A percentile compares a stretch with the other conserved stretches of the same genome.
phyloP scores from a whole-genome alignment of 2,329 filamentous ascomycete genomes.

The Paecilomyces sp. region DNA sequence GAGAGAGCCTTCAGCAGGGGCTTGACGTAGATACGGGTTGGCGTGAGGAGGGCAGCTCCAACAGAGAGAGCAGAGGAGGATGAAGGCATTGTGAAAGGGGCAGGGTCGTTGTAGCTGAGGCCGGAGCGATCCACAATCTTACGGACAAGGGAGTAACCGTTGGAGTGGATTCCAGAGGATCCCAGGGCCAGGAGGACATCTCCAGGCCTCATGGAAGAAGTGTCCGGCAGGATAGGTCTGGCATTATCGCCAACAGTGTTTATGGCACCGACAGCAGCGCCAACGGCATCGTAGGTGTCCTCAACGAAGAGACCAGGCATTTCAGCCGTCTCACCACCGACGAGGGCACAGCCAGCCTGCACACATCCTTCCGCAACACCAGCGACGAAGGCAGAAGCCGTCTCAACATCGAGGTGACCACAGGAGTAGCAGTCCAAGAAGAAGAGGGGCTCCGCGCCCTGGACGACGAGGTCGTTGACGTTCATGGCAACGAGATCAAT shows the following conservation, averaged over 20 bases:
- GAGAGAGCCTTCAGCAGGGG: conserved; percentile 61
- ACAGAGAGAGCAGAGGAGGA: conserved; percentile 45
- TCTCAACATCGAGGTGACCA: conserved; percentile 71
- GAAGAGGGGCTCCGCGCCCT: conserved; percentile 89
- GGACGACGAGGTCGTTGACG: conserved; percentile 94
- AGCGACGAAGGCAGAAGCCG: conserved; percentile 78
- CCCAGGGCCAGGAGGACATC: conserved; percentile 81
- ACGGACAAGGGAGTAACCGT: conserved; percentile 94
- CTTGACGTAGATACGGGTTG: conserved; percentile 90
- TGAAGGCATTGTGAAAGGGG: conserved; percentile 62
- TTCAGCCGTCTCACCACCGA: conserved; percentile 96
- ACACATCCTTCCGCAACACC: conserved; percentile 85
- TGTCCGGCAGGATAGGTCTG: conserved; percentile 64
- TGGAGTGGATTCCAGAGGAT: conserved; percentile 86
- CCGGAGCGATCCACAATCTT: conserved; percentile 72
- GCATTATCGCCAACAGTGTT: conserved; percentile 44
- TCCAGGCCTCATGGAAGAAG: conserved; percentile 66
- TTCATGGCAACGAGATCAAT: conserved; percentile 99
- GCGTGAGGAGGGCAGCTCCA: conserved; percentile 74
- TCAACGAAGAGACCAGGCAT: conserved; percentile 92
- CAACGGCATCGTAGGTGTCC: conserved; percentile 88
- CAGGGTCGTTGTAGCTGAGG: conserved; percentile 62
- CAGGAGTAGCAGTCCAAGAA: conserved; percentile 98
- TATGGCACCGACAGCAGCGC: conserved; percentile 82
- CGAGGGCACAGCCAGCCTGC: conserved; percentile 76